phyloP scores from a whole-genome alignment of 2,329 filamentous ascomycete genomes.

The Hypoxylon sp. region DNA sequence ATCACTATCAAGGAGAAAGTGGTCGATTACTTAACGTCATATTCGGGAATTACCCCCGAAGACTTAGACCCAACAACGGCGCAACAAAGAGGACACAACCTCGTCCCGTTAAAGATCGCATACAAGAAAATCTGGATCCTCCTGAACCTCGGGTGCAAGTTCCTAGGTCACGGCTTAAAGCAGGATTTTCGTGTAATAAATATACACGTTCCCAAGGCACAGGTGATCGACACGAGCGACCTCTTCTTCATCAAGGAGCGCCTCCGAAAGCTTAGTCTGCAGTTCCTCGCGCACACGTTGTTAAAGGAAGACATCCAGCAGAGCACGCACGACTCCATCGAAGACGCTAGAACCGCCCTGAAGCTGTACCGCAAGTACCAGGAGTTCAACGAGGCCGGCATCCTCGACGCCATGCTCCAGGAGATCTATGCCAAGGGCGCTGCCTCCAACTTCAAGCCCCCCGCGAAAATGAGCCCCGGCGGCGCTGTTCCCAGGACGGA shows the following conservation, averaged over 20 bases:
- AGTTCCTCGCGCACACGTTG: slow-evolving; percentile 91
- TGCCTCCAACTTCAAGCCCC: slow-evolving; percentile 71
- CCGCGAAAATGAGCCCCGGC: slow-evolving; percentile 54
- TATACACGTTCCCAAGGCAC: slow-evolving; percentile 90
- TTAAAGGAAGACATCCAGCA: slow-evolving; percentile 95
- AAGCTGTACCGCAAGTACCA: slow-evolving; percentile 91
- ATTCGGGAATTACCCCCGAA: slow-evolving; percentile 88
- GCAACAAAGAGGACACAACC: slow-evolving; percentile 79
- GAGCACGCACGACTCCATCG: slow-evolving; percentile 93
- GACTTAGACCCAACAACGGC: slow-evolving; percentile 80
- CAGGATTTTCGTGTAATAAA: slow-evolving; percentile 99
- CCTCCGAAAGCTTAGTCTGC: slow-evolving; percentile 88
- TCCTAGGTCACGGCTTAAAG: slow-evolving; percentile 92
- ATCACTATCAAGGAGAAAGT: slow-evolving; percentile 92
- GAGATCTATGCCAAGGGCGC: slow-evolving; percentile 83
- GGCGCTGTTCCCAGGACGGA: slow-evolving; percentile 46
- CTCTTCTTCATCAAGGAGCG: slow-evolving; percentile 87
- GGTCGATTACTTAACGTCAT: slow-evolving; percentile 94
- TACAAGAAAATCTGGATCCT: slow-evolving; percentile 99
- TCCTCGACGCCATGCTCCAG: slow-evolving; percentile 85
- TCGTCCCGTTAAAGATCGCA: slow-evolving; percentile 88
- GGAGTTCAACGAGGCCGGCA: slow-evolving; percentile 88
- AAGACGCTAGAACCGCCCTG: slow-evolving; percentile 92
- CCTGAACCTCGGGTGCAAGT: slow-evolving; percentile 92
- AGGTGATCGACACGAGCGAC: slow-evolving; percentile 95